phyloP scores from a whole-genome alignment of 495 filamentous ascomycete species.

The Lasiosphaeriaceae sp. region DNA sequence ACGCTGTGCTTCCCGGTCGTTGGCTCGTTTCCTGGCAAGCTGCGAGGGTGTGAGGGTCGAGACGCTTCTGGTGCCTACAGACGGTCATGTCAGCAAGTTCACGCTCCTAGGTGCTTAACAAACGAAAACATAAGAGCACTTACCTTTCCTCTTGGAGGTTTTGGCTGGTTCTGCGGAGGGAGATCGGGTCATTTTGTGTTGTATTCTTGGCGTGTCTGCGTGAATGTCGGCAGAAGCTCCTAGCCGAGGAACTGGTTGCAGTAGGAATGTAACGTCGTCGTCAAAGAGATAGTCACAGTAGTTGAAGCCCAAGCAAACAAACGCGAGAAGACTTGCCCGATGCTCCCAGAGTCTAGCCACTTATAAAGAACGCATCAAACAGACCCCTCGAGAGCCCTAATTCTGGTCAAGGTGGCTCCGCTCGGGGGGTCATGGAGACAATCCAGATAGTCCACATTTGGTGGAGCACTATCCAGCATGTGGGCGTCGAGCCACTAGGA shows the following conservation, averaged over 20 bases:
- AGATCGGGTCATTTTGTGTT: constrained; percentile 13
- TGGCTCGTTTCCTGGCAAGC: constrained; percentile 75
- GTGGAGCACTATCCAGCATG: not conserved
- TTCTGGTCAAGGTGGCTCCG: constrained; percentile 3
- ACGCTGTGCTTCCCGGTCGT: constrained; percentile 84
- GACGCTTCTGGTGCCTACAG: constrained; percentile 60
- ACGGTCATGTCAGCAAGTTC: not conserved
- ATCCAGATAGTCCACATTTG: not conserved
- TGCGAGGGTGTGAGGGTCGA: constrained; percentile 70
- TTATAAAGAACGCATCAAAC: constrained; percentile 3
- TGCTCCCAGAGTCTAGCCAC: not conserved
- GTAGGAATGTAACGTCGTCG: not conserved
- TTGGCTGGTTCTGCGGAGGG: constrained; percentile 26
- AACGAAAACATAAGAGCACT: not conserved
- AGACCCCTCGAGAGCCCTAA: not conserved
- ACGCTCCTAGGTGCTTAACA: not conserved
- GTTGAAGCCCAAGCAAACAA: not conserved
- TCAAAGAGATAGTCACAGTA: not conserved
- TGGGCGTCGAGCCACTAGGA: constrained; percentile 1
- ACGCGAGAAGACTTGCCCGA: not conserved
- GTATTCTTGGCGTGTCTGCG: not conserved
- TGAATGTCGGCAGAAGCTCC: not conserved
- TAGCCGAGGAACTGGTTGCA: not conserved
- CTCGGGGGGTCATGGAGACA: not conserved
- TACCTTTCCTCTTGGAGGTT: constrained; percentile 35